Evolutionary conservation across 208 protist genomes (phyloP).

Genomic region (Trypanosoma conorhini): DNA sequence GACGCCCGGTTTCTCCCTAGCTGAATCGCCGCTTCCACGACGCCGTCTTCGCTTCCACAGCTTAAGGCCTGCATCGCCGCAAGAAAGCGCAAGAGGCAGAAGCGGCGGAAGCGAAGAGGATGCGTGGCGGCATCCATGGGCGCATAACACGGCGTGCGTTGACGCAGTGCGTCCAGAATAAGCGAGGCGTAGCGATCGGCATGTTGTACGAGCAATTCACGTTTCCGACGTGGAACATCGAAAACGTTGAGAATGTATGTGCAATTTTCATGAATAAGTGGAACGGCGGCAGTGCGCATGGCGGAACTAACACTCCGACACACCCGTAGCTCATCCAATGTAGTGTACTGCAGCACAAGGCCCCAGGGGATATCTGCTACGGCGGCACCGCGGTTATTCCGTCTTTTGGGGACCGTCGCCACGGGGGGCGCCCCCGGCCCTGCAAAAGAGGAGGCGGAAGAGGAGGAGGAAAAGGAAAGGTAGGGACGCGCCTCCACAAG

Average conservation of each 20-base stretch:
- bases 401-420: neutral
- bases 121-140: constrained; percentile 3
- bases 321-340: constrained; percentile 12
- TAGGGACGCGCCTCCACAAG: neutral
- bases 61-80: constrained; percentile 1
- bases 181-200: constrained; percentile 10
- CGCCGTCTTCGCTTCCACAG: neutral
- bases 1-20: neutral
- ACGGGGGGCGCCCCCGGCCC: neutral
- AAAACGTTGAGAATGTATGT: constrained; percentile 19
- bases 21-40: neutral
- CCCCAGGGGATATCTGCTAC: constrained; percentile 6
- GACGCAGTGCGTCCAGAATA: constrained; percentile 2
- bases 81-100: constrained; percentile 11
- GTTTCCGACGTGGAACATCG: constrained; percentile 12
- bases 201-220: constrained; percentile 3
- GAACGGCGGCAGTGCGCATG: constrained; percentile 4
- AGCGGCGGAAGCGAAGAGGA: constrained; percentile 6
- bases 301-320: constrained; percentile 1
- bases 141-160: neutral
- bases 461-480: neutral
- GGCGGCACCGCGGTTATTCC: neutral
- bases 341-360: constrained; percentile 13
- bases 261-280: constrained; percentile 16
- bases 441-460: neutral